phyloP scores from a whole-genome alignment of 495 filamentous ascomycete genomes.

The Daldinia childiae region DNA sequence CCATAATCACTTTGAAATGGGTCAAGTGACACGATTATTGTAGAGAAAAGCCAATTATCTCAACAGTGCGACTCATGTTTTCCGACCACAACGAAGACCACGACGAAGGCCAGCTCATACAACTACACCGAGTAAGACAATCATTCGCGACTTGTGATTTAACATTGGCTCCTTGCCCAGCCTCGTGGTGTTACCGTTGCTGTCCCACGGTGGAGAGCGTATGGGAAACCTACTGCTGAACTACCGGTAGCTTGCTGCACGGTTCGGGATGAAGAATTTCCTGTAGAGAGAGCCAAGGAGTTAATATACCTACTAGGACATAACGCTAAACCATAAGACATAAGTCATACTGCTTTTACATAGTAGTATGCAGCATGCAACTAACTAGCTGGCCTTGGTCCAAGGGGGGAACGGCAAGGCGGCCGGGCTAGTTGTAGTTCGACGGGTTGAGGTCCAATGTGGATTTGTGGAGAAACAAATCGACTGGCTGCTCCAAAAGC shows the following conservation, averaged over 20 bases:
- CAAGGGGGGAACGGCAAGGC: slow-evolving; percentile 18
- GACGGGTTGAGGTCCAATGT: slow-evolving; percentile 7
- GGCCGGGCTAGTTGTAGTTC: slow-evolving; percentile 11
- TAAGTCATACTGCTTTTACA: slow-evolving; percentile 10
- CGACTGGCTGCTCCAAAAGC: slow-evolving; percentile 24
- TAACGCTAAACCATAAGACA: slow-evolving; percentile 1
- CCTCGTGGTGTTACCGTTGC: slow-evolving; percentile 25
- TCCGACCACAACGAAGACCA: slow-evolving; percentile 12
- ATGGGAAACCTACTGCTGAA: slow-evolving; percentile 1
- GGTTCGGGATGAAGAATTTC: slow-evolving; percentile 10
- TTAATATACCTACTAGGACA: slow-evolving; percentile 5
- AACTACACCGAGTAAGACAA: slow-evolving; percentile 25
- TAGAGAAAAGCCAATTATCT: slow-evolving; percentile 18
- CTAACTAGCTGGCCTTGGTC: slow-evolving; percentile 3
- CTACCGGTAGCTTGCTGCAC: slow-evolving; percentile 27
- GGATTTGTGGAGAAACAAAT: slow-evolving; percentile 27
- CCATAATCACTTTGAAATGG: background rate
- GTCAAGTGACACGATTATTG: slow-evolving; percentile 5
- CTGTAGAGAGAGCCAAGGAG: background rate
- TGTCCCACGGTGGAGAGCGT: slow-evolving; percentile 16
- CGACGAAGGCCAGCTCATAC: slow-evolving; percentile 16
- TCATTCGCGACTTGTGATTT: slow-evolving; percentile 13
- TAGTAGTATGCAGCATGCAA: slow-evolving; percentile 17
- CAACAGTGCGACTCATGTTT: slow-evolving; percentile 28
- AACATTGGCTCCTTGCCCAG: slow-evolving; percentile 15